Percentiles rank a stretch among this genome's conserved stretches.
These are phyloP conservation scores for Neofusicoccum laricinum DNA, from an alignment of 2,329 filamentous ascomycete genomes.

Conservation along the genomic window DNA sequence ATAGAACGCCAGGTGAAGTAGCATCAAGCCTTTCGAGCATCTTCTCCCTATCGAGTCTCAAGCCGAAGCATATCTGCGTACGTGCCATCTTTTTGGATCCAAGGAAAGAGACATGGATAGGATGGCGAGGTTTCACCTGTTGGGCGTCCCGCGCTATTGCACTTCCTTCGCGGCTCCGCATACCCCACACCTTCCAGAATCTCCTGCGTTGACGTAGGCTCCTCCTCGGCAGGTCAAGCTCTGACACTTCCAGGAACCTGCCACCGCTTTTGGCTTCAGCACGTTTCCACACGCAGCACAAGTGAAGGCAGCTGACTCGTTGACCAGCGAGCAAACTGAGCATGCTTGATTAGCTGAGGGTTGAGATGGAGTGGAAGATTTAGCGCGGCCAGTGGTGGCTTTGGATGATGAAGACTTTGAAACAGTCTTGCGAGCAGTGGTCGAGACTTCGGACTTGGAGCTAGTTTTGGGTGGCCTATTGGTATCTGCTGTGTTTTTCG, in stretches of 20 bases:
- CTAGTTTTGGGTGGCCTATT: background rate
- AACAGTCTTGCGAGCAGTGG: background rate
- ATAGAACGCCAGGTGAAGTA: too few species aligned
- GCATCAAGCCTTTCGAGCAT: background rate
- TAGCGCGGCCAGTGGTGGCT: background rate
- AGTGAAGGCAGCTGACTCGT: slow-evolving; percentile 53
- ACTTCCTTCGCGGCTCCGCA: slow-evolving; percentile 50
- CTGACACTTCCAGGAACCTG: slow-evolving; percentile 63
- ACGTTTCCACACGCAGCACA: slow-evolving; percentile 72
- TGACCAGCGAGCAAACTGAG: slow-evolving; percentile 66
- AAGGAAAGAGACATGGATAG: too few species aligned
- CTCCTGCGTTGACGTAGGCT: slow-evolving; percentile 65
- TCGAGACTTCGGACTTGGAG: background rate
- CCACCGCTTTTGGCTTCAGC: slow-evolving; percentile 53
- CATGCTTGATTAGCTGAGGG: slow-evolving; percentile 38
- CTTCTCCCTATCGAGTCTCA: background rate
- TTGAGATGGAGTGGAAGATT: background rate
- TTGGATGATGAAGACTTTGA: background rate
- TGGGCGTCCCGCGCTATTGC: background rate
- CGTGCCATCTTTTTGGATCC: too few species aligned
- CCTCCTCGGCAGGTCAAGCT: slow-evolving; percentile 55
- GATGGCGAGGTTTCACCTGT: too few species aligned
- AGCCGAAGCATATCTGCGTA: too few species aligned
- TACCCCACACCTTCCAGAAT: slow-evolving; percentile 67
- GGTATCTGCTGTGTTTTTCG: background rate